Conservation (phyloP, 2,329 filamentous ascomycete genomes). For the Scedosporium boydii region DNA sequence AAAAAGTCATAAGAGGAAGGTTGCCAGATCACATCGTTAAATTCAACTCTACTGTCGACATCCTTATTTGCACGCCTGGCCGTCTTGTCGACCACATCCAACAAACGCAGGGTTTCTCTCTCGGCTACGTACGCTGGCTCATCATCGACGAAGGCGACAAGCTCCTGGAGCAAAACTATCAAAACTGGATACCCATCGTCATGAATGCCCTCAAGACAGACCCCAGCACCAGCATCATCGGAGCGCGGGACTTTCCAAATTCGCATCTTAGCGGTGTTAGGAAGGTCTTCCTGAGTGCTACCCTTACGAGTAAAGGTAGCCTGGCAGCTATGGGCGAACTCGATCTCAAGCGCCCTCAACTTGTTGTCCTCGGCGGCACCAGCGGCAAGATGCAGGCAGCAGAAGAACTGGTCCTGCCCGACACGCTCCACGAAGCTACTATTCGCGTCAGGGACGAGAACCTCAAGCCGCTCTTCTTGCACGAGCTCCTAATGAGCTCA, state of each 20-base stretch:
- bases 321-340: slow-evolving; percentile 58
- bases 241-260: slow-evolving; percentile 28
- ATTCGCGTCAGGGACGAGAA: slow-evolving; percentile 59
- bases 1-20: slow-evolving; percentile 10
- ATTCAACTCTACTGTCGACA: slow-evolving; percentile 66
- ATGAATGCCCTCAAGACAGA: slow-evolving; percentile 33
- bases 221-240: not conserved
- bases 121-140: slow-evolving; percentile 75
- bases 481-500: slow-evolving; percentile 59
- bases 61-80: slow-evolving; percentile 86
- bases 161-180: slow-evolving; percentile 81
- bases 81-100: slow-evolving; percentile 85
- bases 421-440: slow-evolving; percentile 53
- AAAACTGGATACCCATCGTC: slow-evolving; percentile 74
- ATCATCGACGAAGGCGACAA: slow-evolving; percentile 93
- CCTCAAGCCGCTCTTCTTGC: slow-evolving; percentile 75
- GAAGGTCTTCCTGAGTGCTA: slow-evolving; percentile 84
- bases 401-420: slow-evolving; percentile 46
- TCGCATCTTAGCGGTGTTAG: slow-evolving; percentile 48
- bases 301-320: slow-evolving; percentile 79
- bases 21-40: slow-evolving; percentile 55
- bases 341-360: slow-evolving; percentile 60
- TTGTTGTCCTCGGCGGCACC: slow-evolving; percentile 63
- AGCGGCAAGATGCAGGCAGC: slow-evolving; percentile 8
- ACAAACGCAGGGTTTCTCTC: slow-evolving; percentile 69